phyloP scores from a whole-genome alignment of 208 protist species.

The Tritrichomonas musculus region DNA sequence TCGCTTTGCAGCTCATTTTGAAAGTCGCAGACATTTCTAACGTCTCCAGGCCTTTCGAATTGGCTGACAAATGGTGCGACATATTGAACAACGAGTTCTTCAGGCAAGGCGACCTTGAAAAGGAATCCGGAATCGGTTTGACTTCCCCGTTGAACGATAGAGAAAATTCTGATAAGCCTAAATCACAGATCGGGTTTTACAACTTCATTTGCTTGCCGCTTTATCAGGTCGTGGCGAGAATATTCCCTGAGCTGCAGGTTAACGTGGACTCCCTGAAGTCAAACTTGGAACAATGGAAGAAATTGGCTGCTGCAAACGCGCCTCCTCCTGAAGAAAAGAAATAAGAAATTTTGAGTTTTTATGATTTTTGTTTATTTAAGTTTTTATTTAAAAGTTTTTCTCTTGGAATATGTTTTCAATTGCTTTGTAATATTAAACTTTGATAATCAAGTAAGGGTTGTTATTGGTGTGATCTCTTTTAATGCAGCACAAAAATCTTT shows the following conservation, averaged over 20 bases:
- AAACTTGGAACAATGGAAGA: neutral
- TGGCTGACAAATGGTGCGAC: slow-evolving; percentile 5
- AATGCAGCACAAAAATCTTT: too few relatives aligned
- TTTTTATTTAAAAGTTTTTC: too few relatives aligned
- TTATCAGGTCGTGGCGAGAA: neutral
- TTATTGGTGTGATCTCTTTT: too few relatives aligned
- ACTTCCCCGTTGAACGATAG: neutral
- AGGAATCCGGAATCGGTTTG: neutral
- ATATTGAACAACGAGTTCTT: neutral
- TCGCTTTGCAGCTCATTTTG: neutral
- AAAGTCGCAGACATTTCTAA: slow-evolving; percentile 30
- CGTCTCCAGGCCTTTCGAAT: neutral
- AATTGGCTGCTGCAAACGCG: neutral
- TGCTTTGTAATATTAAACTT: too few relatives aligned
- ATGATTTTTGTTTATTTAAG: too few relatives aligned
- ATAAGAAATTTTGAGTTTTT: too few relatives aligned
- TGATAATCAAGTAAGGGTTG: too few relatives aligned
- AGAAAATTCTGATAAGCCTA: neutral
- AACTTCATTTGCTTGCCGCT: neutral
- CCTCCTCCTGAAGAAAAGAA: too few relatives aligned
- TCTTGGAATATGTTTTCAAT: too few relatives aligned
- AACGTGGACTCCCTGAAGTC: neutral
- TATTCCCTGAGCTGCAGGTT: neutral
- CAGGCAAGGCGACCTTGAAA: neutral
- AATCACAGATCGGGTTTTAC: neutral